Evolutionary conservation across 2,329 filamentous ascomycete species (phyloP), one percentile per base, ranked within the genome.

Genomic region (Pseudodiploospora longispora): DNA sequence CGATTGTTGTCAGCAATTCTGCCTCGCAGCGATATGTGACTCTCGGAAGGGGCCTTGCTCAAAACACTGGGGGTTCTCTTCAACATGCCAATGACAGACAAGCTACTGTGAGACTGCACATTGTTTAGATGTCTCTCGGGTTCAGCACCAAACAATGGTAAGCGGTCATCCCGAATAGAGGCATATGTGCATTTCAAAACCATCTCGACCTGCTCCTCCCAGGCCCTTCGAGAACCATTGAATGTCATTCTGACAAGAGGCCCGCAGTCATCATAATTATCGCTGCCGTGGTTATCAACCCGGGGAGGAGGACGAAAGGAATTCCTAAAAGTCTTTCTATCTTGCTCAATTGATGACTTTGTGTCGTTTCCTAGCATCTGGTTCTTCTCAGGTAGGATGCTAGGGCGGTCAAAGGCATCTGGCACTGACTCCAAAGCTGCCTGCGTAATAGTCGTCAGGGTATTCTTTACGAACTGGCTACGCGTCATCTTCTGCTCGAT

Each of bases 401-500:
- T 76, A 4, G 76, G 68, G 4, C 76, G 71, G 31, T 83, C 76
- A 50, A 85, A 84, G 1, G 75, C 75, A 48, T 82, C 76, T 1
- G 85, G 80, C 1, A 74, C 78, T n/a, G 82, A 80, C 54, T 95
- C 87, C 34, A 75, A 70, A 7, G 89, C 75, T 9, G 87, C 82
- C 40, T 88, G 82, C 47, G 79, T 80, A 50, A 98, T 86, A 0
- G 91, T 95, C 1, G 86, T 85, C 73, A 97, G 83, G 4, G 93
- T 96, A 60, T 98, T 98, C 65, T 94, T 95, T 59, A 98, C 79
- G 58, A 97, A 98, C 58, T 97, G 91, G 50, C 76, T 83, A 44
- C 86, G 81, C 1, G 91, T 97, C 93, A 98, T 98, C 69, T 95
- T 95, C 55, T 86, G 82, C 49, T 95, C 89, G 54, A 97, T 95